A percentile compares a stretch with the other conserved stretches of the same genome.
Evolutionary conservation across 2,329 filamentous ascomycete genomes (phyloP).

Genomic region (Penicillium sp.): DNA sequence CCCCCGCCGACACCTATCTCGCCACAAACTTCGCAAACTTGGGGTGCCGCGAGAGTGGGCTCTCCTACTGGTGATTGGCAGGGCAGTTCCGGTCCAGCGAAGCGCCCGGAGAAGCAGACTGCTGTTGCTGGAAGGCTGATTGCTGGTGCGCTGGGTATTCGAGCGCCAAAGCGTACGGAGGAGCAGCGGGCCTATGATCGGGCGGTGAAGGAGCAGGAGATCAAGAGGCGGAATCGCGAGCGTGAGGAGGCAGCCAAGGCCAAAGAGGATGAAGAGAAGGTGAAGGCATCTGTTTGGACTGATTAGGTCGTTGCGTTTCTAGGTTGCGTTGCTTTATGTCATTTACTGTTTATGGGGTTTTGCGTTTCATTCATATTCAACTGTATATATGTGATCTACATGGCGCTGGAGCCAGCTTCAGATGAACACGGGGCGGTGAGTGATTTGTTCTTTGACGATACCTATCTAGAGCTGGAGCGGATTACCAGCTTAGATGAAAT

Average conservation of each 20-base stretch:
- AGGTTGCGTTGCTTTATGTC: not conserved
- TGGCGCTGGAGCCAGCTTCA: not conserved
- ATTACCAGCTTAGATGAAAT: not conserved
- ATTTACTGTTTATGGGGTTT: not conserved
- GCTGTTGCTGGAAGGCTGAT: constrained; percentile 89
- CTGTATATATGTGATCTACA: constrained; percentile 13
- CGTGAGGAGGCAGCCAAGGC: constrained; percentile 64
- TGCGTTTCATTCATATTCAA: constrained; percentile 4
- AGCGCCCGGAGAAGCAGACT: constrained; percentile 85
- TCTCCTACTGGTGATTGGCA: constrained; percentile 17
- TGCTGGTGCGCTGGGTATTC: constrained; percentile 80
- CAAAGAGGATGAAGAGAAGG: constrained; percentile 67
- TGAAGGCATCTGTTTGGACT: constrained; percentile 87
- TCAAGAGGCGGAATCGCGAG: constrained; percentile 72
- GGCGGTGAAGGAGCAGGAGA: constrained; percentile 80
- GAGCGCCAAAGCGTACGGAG: constrained; percentile 77
- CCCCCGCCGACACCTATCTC: constrained; percentile 70
- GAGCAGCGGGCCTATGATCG: constrained; percentile 86
- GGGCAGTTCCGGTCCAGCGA: constrained; percentile 14
- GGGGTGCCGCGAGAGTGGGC: constrained; percentile 6
- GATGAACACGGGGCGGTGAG: not conserved
- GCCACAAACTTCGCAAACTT: constrained; percentile 41
- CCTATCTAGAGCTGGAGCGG: not conserved
- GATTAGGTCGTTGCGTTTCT: constrained; percentile 42
- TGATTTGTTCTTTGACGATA: not conserved